Evolutionary conservation across 2,329 filamentous ascomycete genomes (phyloP).

Genomic region (Cytospora piceicola): DNA sequence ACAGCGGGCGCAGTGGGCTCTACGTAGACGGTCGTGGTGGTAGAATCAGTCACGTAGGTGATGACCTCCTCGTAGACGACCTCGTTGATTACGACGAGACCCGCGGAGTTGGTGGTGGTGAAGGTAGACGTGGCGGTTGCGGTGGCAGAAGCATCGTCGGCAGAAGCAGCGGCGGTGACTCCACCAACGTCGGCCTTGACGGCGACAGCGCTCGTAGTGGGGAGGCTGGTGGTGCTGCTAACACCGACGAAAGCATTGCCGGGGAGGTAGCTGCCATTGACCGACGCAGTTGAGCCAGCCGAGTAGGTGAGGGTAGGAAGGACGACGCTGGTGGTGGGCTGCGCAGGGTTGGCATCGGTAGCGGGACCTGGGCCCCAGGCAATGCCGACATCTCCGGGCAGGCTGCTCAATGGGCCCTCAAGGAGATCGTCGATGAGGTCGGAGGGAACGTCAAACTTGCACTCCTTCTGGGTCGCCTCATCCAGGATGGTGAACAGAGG

Average conservation of each 20-base stretch:
- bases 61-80: constrained; percentile 61
- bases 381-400: constrained; percentile 68
- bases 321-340: constrained; percentile 30
- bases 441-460: constrained; percentile 64
- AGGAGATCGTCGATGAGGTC: constrained; percentile 63
- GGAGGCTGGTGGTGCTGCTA: constrained; percentile 20
- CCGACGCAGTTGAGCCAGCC: constrained; percentile 42
- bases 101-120: constrained; percentile 27
- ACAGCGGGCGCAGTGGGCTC: constrained; percentile 36
- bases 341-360: constrained; percentile 25
- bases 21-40: constrained; percentile 47
- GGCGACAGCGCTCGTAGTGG: neutral
- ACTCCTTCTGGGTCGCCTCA: constrained; percentile 57
- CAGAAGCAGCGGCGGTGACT: constrained; percentile 6
- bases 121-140: constrained; percentile 24
- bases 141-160: constrained; percentile 3
- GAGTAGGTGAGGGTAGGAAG: constrained; percentile 43
- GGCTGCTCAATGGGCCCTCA: constrained; percentile 54
- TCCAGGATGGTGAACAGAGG: constrained; percentile 72
- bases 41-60: constrained; percentile 55
- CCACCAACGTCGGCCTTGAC: constrained; percentile 12
- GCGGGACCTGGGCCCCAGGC: constrained; percentile 40
- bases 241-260: constrained; percentile 48
- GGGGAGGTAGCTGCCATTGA: constrained; percentile 41
- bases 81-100: constrained; percentile 51